A percentile compares a stretch with the other conserved stretches of the same genome.
Conservation (phyloP, 768 basidiomycete species). For the Amanita jacksonii region DNA sequence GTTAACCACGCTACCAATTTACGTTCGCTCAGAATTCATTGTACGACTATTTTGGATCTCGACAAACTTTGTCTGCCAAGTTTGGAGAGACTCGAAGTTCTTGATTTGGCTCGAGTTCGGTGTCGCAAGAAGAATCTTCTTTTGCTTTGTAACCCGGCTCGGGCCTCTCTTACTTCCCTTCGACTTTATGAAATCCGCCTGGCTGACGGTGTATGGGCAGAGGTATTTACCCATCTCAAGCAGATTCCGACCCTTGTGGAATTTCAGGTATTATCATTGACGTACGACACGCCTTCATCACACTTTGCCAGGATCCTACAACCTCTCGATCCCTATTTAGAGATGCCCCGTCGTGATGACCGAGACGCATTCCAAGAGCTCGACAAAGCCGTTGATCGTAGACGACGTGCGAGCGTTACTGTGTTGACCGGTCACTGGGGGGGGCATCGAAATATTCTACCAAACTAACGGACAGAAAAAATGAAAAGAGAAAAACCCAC, state of each 20-base stretch:
- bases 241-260: background rate
- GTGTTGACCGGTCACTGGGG: too few species aligned
- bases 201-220: background rate
- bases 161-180: background rate
- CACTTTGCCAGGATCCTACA: conserved; percentile 5
- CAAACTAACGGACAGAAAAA: too few species aligned
- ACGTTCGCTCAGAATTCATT: conserved; percentile 4
- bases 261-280: background rate
- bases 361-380: conserved; percentile 5
- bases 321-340: conserved; percentile 1
- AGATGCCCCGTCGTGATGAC: conserved; percentile 3
- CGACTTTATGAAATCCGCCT: conserved; percentile 1
- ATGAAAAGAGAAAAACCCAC: too few species aligned
- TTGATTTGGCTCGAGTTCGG: conserved; percentile 1
- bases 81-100: background rate
- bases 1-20: background rate
- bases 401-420: background rate
- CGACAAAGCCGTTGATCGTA: background rate
- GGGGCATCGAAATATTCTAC: too few species aligned
- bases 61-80: background rate
- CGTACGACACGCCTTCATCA: conserved; percentile 1
- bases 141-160: background rate
- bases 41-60: background rate
- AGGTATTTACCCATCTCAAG: background rate
- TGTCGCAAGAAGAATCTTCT: background rate